Percentiles rank a stretch among this genome's conserved stretches.
Conservation (phyloP, 1,284 basidiomycete species). For the Termitomyces sp. region DNA sequence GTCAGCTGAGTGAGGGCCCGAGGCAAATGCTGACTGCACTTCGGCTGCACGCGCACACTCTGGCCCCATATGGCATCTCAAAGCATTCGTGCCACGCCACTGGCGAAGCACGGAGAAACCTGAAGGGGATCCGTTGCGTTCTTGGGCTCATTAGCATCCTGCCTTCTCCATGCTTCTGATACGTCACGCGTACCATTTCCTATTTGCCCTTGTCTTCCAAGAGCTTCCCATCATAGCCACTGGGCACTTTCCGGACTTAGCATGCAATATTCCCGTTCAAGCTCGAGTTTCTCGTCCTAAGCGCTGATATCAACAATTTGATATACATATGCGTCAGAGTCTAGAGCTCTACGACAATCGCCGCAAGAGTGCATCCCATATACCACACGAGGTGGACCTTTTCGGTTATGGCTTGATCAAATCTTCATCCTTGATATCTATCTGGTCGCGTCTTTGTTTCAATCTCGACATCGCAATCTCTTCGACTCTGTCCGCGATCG, state of each 20-base stretch:
- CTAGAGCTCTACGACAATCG: no score
- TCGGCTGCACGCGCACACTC: not conserved
- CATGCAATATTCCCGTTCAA: not conserved
- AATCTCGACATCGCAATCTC: not conserved
- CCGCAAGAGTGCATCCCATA: not conserved
- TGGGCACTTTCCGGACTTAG: not conserved
- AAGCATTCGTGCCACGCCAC: not conserved
- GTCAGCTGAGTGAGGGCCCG: not conserved
- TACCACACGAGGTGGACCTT: no score
- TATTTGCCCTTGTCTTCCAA: slow-evolving; percentile 6
- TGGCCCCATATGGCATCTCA: not conserved
- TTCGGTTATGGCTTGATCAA: not conserved
- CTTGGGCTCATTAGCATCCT: not conserved
- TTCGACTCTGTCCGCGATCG: not conserved
- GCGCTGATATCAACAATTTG: no score
- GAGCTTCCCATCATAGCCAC: slow-evolving; percentile 5
- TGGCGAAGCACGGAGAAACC: not conserved
- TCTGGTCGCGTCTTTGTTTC: not conserved
- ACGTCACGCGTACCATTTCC: slow-evolving; percentile 4
- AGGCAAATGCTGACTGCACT: not conserved
- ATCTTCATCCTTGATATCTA: no score
- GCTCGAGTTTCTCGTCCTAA: not conserved
- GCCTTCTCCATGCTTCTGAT: slow-evolving; percentile 1
- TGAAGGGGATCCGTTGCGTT: not conserved
- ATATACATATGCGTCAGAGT: no score